phyloP scores from a whole-genome alignment of 2,329 filamentous ascomycete genomes.

The Calonectria pteridis region DNA sequence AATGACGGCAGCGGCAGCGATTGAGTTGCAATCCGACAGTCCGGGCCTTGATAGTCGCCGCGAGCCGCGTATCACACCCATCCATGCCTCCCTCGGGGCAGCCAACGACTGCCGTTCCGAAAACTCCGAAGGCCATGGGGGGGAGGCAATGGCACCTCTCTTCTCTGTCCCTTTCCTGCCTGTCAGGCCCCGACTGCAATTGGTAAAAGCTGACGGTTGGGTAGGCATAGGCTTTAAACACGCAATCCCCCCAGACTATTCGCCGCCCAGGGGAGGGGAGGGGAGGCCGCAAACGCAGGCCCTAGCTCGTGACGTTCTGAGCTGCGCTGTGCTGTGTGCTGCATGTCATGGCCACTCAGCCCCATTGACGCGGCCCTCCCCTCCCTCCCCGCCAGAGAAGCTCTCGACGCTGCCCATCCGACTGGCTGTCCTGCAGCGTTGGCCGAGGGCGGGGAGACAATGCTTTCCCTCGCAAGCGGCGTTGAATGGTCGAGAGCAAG shows the following conservation, averaged over 20 bases:
- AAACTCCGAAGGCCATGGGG: not conserved
- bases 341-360: not conserved
- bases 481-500: not conserved
- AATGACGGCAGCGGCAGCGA: not conserved
- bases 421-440: not conserved
- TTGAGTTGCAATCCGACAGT: not conserved
- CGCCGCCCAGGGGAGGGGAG: not conserved
- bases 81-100: not conserved
- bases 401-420: not conserved
- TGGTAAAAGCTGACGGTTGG: not conserved
- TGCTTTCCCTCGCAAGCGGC: not conserved
- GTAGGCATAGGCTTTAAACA: conserved; percentile 2
- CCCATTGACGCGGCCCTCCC: not conserved
- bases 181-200: not conserved
- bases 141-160: not conserved
- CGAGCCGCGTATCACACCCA: conserved; percentile 2
- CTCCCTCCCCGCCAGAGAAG: not conserved
- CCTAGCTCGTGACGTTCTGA: not conserved
- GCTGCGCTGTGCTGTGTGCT: too few relatives aligned
- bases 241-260: not conserved
- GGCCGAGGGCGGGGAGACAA: not conserved
- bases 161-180: not conserved
- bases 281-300: not conserved
- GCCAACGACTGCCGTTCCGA: not conserved
- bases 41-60: not conserved